phyloP scores from a whole-genome alignment of 768 basidiomycete species.

The Imleria badia region DNA sequence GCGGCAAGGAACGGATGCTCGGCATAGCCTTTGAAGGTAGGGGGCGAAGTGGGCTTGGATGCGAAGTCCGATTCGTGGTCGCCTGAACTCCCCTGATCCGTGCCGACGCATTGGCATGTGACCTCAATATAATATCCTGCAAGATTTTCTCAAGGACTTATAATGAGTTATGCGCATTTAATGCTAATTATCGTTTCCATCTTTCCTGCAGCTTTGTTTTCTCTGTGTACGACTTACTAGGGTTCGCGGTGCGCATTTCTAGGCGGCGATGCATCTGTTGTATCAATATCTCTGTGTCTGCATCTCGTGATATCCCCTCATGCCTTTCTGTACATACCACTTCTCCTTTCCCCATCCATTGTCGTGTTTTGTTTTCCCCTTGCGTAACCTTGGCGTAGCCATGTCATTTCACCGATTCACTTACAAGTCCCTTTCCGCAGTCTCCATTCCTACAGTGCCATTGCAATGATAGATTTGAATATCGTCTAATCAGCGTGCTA shows the following conservation, averaged over 20 bases:
- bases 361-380: neutral
- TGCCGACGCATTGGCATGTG: constrained; percentile 3
- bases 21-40: constrained; percentile 61
- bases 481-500: neutral
- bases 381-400: constrained; percentile 9
- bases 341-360: neutral
- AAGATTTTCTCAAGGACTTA: constrained; percentile 17
- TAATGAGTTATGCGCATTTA: constrained; percentile 35
- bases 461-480: constrained; percentile 20
- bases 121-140: constrained; percentile 5
- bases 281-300: constrained; percentile 26
- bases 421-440: neutral
- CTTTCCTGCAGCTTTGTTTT: neutral
- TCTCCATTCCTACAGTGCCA: constrained; percentile 1
- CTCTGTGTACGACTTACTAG: constrained; percentile 4
- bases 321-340: neutral
- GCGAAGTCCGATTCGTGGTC: constrained; percentile 38
- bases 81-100: constrained; percentile 16
- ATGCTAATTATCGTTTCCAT: constrained; percentile 27
- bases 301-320: constrained; percentile 24
- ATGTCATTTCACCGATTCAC: neutral
- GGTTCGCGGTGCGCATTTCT: constrained; percentile 2
- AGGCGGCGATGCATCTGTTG: constrained; percentile 14
- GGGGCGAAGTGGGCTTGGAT: constrained; percentile 51
- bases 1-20: constrained; percentile 57